Base-by-base conservation (phyloP, 352 stramenopile genomes). In the Elongisporangium anandrum region DNA sequence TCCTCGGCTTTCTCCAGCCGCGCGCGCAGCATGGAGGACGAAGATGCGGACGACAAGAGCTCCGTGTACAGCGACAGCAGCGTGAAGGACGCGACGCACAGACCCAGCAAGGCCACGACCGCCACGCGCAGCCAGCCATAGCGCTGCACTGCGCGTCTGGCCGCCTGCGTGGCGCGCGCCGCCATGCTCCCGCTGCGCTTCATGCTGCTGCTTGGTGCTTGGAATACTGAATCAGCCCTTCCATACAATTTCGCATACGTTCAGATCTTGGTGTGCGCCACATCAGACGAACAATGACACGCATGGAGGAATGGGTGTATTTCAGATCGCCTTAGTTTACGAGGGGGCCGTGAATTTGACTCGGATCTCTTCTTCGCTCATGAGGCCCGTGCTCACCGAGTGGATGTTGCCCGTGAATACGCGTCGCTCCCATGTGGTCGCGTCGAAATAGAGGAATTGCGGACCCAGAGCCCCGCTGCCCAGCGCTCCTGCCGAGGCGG, bases 371-470 rank as follows among this genome's bases (percentile, higher is more conserved):
- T 98, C 93, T 77, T 98, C 95, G 58, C 79, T 75, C 64, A 98
- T 76, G 52, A 98, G 89, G 2, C 92, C 92, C 54, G 71, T 72
- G 59, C 83, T 92, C 61, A 98, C 77, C 54, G 74, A 77, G 66
- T 81, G 76, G 60, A 96, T 95, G 68, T 95, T 97, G 22, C 91
- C 90, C 61, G 90, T 91, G 66, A 98, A 98, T 24, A 97, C 76
- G 57, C 93, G 88, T 79, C 92, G 86, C 77, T 98, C 95, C 95
- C 95, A 98, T 57, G 90, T 88, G 50, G 90, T 85, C 69, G 95
- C 96, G 70, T 98, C 93, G 74, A 98, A 98, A 70, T 95, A 98
- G 54, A 98, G 81, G 72, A 95, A 98, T 77, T 98, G 92, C 56
- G 78, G 76, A 10, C 68, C 73, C 54, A 84, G 60, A 7, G 72